phyloP scores from a whole-genome alignment of 1,284 basidiomycete species.

The Puccinia polysora region DNA sequence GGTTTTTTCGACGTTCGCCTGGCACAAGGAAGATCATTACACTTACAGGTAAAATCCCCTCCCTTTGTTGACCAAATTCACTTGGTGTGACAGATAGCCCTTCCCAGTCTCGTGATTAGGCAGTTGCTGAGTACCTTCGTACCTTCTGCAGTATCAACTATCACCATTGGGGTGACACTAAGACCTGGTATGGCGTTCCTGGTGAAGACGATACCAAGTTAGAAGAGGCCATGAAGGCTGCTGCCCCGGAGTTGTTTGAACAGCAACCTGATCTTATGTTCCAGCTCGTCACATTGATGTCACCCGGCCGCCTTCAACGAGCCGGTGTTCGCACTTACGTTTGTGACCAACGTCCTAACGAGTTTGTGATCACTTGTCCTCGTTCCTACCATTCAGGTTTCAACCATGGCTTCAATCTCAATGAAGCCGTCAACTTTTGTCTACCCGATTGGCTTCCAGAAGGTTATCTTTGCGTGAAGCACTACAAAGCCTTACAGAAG shows the following conservation, averaged over 20 bases:
- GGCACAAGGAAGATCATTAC: constrained; percentile 99
- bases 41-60: constrained; percentile 64
- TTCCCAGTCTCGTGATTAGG: not conserved
- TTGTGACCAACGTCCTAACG: constrained; percentile 93
- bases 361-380: constrained; percentile 90
- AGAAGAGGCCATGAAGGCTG: constrained; percentile 87
- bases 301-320: constrained; percentile 75
- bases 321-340: constrained; percentile 90
- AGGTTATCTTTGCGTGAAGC: constrained; percentile 78
- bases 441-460: constrained; percentile 88
- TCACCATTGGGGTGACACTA: constrained; percentile 92
- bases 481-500: constrained; percentile 80
- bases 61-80: not conserved
- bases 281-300: constrained; percentile 97
- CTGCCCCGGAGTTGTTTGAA: constrained; percentile 98
- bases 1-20: constrained; percentile 98
- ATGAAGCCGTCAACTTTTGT: constrained; percentile 99
- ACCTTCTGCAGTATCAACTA: constrained; percentile 49
- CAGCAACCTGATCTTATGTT: constrained; percentile 94
- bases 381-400: constrained; percentile 98
- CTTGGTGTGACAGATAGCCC: not conserved
- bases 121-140: not conserved
- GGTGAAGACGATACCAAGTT: constrained; percentile 90
- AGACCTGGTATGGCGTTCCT: constrained; percentile 99
- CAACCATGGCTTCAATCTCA: constrained; percentile 97